Evolutionary conservation across 2,329 filamentous ascomycete species (phyloP), one percentile per base, ranked within the genome.

Genomic region (Colletotrichum sojae): DNA sequence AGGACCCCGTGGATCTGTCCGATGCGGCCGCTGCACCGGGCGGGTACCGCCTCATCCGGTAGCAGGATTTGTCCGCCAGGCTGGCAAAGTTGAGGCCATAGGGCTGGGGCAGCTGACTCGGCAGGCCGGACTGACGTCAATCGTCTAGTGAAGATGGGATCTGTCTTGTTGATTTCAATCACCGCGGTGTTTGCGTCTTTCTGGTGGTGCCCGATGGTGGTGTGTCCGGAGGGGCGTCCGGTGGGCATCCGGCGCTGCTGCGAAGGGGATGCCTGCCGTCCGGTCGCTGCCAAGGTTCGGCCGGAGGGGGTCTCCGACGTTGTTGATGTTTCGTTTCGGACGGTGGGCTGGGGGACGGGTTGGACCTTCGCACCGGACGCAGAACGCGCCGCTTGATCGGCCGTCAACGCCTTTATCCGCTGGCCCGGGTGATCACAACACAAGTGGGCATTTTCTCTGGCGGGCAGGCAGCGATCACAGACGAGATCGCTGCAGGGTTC

Each of bases 21-120:
- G 27, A 54, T 54, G 22, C 40, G 48, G 18, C 39, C 40, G 49
- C 27, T 25, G 27, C 46, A 25, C 59, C 46, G 46, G 52, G 20
- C 48, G 46, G 60, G 45, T 52, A n/a, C 27, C 54, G 53, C 43
- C 20, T 53, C 45, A 45, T 48, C 46, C 65, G 65, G 53, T 53
- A 27, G 39, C 60, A 67, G 39, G 36, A 58, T 43, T 9, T 15
- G 56, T 12, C 58, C 25, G 58, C 10, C 31, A 20, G 51, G 6
- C 12, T 36, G 5, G 4, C 58, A 52, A 31, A 13, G 25, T 15
- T 22, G 12, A 43, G 31, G 15, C n/a, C n/a, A 31, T 53, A 57
- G 39, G 65, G 60, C 46, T 58, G 53, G 53, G 39, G 36, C n/a
- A 48, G 65, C 46, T 64, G 53, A 58, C 36, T 58, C 65, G 64